Base-by-base conservation (phyloP, 495 filamentous ascomycete genomes). In the Penicillium ochrochloron region DNA sequence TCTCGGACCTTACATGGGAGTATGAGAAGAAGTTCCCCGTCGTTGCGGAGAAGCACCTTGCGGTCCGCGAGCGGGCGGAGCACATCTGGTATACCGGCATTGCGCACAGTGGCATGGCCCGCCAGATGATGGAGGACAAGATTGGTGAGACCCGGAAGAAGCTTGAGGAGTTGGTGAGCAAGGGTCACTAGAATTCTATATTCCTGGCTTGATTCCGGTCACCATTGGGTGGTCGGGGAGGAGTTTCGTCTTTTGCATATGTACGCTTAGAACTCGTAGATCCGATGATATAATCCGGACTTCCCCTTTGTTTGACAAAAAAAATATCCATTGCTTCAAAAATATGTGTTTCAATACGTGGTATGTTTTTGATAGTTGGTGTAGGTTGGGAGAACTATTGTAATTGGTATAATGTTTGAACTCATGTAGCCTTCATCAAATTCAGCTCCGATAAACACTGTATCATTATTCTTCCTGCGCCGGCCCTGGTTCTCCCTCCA, bases 11-110 rank as follows among this genome's bases (percentile, higher is more conserved):
- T 63, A 73, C 88, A 27, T 97, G 94, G 95, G 84, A 84, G 67
- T 97, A 92, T 75, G 95, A 99, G 86, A 86, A 95, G 83, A 84
- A 80, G 72, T 89, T 90, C 64, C 95, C 95, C 10, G 87, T 84
- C 29, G 75, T 99, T 56, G 87, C 91, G 19, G 87, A 96, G 60
- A 85, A 89, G 52, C 95, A 98, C 78, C 61, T 93, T 59, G 74
- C 79, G 67, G 74, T 89, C 10, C 85, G 88, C 50, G 85, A 89
- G 69, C 81, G 86, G 42, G 83, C 91, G 54, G 84, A 88, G 76
- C 82, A 89, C 76, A 88, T 89, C 48, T 86, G 85, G 82, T 76
- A 82, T 67, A 90, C 91, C 61, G 87, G 87, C 17, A 83, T 86
- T 73, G 86, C 90, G 65, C 92, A 93, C 76, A 84, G 85, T 23